A percentile compares a stretch with the other conserved stretches of the same genome.
phyloP scores from a whole-genome alignment of 2,329 filamentous ascomycete genomes.

The Pseudocercospora eumusae region DNA sequence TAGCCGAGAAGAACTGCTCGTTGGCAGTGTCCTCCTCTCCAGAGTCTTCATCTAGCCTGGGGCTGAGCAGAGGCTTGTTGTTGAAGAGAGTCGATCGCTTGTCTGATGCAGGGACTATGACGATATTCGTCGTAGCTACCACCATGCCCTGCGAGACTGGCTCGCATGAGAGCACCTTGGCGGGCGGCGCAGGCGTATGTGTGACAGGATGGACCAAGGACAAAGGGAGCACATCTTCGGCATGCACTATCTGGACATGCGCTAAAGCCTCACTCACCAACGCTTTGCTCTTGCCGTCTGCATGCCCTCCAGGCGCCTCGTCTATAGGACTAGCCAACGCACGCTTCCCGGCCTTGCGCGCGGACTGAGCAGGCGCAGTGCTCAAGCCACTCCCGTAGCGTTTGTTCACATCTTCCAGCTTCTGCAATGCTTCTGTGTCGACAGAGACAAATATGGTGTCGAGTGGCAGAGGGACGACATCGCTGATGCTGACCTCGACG shows the following conservation, averaged over 20 bases:
- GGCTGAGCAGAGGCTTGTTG: conserved; percentile 35
- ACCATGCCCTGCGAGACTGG: conserved; percentile 87
- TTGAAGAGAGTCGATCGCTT: conserved; percentile 47
- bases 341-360: conserved; percentile 31
- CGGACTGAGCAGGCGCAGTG: conserved; percentile 24
- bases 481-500: conserved; percentile 80
- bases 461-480: conserved; percentile 75
- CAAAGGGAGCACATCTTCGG: conserved; percentile 79
- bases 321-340: conserved; percentile 22
- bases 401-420: conserved; percentile 78
- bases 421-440: conserved; percentile 75
- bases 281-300: conserved; percentile 30
- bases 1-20: conserved; percentile 89
- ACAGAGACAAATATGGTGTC: conserved; percentile 86
- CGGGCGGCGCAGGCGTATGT: conserved; percentile 78
- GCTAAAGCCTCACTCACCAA: conserved; percentile 71
- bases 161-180: conserved; percentile 88
- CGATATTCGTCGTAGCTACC: conserved; percentile 75
- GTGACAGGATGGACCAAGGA: conserved; percentile 82
- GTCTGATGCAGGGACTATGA: conserved; percentile 68
- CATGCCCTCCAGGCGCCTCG: conserved; percentile 16
- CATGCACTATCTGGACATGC: conserved; percentile 74
- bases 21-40: conserved; percentile 69
- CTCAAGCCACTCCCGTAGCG: conserved; percentile 71
- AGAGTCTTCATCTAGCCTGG: conserved; percentile 38